Conservation (phyloP, 371 early-diverging fungal species). For the Mucor saturninus region DNA sequence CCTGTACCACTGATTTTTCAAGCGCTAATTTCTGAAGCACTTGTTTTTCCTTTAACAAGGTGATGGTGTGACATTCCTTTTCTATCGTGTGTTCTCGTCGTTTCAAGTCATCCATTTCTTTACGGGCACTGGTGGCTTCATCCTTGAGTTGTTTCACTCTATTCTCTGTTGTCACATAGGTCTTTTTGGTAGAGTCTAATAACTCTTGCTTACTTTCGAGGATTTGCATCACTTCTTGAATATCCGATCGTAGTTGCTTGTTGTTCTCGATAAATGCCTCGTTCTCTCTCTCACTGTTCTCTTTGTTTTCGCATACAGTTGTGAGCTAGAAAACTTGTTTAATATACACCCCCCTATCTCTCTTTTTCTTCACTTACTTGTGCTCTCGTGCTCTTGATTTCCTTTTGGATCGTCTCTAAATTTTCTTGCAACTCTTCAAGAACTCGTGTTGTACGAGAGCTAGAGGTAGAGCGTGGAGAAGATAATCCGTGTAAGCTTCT, state of each 20-base stretch:
- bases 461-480: conserved; percentile 10
- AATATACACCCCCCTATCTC: no score
- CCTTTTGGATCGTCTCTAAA: conserved; percentile 27
- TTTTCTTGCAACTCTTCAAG: conserved; percentile 29
- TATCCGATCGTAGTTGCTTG: conserved; percentile 39
- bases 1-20: conserved; percentile 30
- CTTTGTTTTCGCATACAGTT: conserved; percentile 31
- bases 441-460: conserved; percentile 29
- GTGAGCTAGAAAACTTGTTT: conserved; percentile 24
- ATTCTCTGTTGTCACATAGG: conserved; percentile 27
- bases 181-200: conserved; percentile 39
- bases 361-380: conserved; percentile 17
- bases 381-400: conserved; percentile 24
- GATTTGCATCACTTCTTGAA: conserved; percentile 46
- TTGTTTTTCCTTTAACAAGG: conserved; percentile 28
- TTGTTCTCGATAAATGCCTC: conserved; percentile 43
- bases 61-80: conserved; percentile 30
- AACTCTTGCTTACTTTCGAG: conserved; percentile 46
- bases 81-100: conserved; percentile 33
- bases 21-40: conserved; percentile 29
- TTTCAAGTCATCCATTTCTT: conserved; percentile 44
- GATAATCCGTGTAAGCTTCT: conserved; percentile 26
- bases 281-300: conserved; percentile 32
- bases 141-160: conserved; percentile 45
- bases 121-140: conserved; percentile 42